Percentiles rank a stretch among this genome's conserved stretches.
These are phyloP conservation scores for Phialophora macrospora DNA, from an alignment of 2,329 filamentous ascomycete species.

Conservation along the genomic window DNA sequence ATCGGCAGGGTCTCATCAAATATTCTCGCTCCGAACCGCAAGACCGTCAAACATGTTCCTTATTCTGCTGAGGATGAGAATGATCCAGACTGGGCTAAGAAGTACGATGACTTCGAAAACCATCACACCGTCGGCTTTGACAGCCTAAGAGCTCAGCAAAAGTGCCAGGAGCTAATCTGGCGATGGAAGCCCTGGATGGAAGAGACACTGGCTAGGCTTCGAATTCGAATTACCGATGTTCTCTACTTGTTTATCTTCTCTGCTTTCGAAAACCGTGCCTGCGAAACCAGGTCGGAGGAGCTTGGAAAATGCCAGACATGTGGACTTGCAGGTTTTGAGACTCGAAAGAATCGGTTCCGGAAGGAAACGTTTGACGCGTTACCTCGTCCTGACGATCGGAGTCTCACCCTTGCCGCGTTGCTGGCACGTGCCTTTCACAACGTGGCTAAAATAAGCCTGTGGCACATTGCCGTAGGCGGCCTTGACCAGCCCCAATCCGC, in stretches of 20 bases:
- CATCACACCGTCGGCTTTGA: slow-evolving; percentile 31
- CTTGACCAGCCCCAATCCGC: slow-evolving; percentile 20
- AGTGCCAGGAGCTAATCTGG: slow-evolving; percentile 34
- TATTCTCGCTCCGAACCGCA: slow-evolving; percentile 36
- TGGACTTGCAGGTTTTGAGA: slow-evolving; percentile 23
- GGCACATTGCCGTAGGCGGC: slow-evolving; percentile 35
- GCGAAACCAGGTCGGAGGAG: background rate
- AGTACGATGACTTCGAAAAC: slow-evolving; percentile 29
- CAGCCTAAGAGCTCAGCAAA: slow-evolving; percentile 24
- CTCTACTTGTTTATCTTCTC: slow-evolving; percentile 27
- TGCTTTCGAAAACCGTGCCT: slow-evolving; percentile 18
- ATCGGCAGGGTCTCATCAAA: slow-evolving; percentile 35
- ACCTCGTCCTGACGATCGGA: slow-evolving; percentile 26
- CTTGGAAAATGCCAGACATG: slow-evolving; percentile 21
- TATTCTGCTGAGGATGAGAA: slow-evolving; percentile 37
- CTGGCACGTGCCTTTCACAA: slow-evolving; percentile 31
- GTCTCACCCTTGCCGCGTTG: slow-evolving; percentile 27
- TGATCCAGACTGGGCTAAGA: slow-evolving; percentile 28
- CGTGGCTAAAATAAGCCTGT: slow-evolving; percentile 32
- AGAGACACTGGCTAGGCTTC: slow-evolving; percentile 19
- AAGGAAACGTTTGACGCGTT: slow-evolving; percentile 20
- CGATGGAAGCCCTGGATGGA: slow-evolving; percentile 32
- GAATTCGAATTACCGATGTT: slow-evolving; percentile 20
- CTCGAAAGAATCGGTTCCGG: slow-evolving; percentile 13
- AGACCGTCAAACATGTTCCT: slow-evolving; percentile 34